Base-by-base conservation (phyloP, 768 basidiomycete genomes). In the Trametes coccinea region DNA sequence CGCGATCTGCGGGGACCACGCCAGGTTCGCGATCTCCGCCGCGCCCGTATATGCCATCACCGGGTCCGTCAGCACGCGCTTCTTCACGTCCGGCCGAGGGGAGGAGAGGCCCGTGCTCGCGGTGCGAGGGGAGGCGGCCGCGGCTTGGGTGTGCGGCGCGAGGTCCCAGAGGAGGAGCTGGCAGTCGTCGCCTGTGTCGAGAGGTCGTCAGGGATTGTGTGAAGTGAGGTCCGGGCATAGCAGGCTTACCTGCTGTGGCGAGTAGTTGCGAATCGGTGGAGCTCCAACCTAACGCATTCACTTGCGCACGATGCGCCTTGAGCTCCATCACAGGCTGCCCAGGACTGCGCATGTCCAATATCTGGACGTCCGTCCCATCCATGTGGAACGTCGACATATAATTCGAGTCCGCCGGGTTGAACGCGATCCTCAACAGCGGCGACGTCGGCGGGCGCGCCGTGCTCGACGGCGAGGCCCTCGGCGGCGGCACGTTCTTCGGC, bases 371-470 rank as follows among this genome's bases (percentile, higher is more conserved):
- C 17, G 81, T 74, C 51, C 92, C 92, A 70, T 97, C 95, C 82
- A 93, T 89, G 69, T 98, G 96, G 75, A 98, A 97, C 2, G 95
- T 96, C 11, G 94, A 92, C 85, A 99, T 92, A 73, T 96, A 97
- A 67, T 97, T 95, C 14, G 94, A 90, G 74, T 92, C 89, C 6
- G 86, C 83, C 0, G 95, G 95, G 69, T 93, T 94, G 79, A 96
- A 96, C 29, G 90, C 90, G 60, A 96, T 91, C 46, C 94, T 82
- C 10, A 96, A 80, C 17, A 97, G 79, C 9, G 92, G 90, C 9
- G 90, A 90, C 1, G 92, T 89, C 6, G 84, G 87, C 22, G 87
- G 90, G 5, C 90, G 84, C 9, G 86, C 84, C 17, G 82, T 79
- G 4, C 83, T 67, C 8, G 87, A 84, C 11, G 84, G 77, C 8